phyloP scores from a whole-genome alignment of 2,329 filamentous ascomycete species.

The Ceratocystis huliohia region DNA sequence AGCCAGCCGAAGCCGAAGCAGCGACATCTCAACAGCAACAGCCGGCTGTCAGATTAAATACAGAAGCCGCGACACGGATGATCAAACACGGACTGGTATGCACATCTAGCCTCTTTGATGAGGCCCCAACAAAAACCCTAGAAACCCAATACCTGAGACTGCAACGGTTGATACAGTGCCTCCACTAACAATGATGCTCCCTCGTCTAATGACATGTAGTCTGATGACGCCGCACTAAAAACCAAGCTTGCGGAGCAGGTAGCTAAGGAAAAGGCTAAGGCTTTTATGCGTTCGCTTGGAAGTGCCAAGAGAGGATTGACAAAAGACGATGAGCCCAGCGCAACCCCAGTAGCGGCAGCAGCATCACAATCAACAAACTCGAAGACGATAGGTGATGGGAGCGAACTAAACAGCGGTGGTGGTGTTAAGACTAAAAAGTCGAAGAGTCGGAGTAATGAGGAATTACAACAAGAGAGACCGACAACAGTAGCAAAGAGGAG shows the following conservation, averaged over 20 bases:
- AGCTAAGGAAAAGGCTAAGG: conserved; percentile 43
- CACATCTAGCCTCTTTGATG: conserved; percentile 7
- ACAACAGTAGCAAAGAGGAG: background rate
- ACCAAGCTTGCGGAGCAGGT: conserved; percentile 43
- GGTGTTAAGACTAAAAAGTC: conserved; percentile 12
- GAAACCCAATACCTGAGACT: background rate
- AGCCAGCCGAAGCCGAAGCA: conserved; percentile 29
- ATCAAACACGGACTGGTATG: conserved; percentile 67
- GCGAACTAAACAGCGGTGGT: conserved; percentile 8
- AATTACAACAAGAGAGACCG: background rate
- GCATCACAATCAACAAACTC: background rate
- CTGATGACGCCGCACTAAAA: conserved; percentile 41
- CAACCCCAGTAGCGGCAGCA: background rate
- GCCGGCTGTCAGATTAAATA: conserved; percentile 48
- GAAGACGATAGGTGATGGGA: background rate
- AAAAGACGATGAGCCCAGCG: background rate
- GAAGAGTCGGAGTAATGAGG: conserved; percentile 13
- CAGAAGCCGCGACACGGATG: conserved; percentile 65
- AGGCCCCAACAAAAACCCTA: background rate
- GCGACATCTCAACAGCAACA: conserved; percentile 20
- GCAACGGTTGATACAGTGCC: background rate
- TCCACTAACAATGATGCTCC: background rate
- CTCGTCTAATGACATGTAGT: conserved; percentile 26
- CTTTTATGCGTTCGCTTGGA: conserved; percentile 36
- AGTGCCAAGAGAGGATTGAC: conserved; percentile 28